Evolutionary conservation across 208 protist genomes (phyloP), one percentile per base, ranked within the genome.

Genomic region (Tritrichomonas musculus): DNA sequence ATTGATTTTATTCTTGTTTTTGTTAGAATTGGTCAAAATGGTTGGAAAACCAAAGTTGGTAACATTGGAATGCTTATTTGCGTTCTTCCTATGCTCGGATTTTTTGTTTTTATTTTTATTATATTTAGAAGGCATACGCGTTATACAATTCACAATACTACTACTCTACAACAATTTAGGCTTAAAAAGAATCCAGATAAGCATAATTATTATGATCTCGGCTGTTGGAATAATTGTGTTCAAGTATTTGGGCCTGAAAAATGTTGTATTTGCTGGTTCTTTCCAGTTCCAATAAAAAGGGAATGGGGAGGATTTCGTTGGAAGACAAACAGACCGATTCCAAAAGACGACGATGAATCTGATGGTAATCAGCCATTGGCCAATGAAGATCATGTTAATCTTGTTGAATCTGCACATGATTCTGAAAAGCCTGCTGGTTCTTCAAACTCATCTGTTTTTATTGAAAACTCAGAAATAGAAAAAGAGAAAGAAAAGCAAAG

Each of bases 171-270:
- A 60, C 41, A 88, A 57, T 39, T 88, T 17, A 88, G 57, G 30
- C 33, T 17, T n/a, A 39, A 30, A 1, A 44, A 39, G 41, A n/a
- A 3, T 50, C 44, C 14, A 8, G 77, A 88, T 17, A 88, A 53
- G 17, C 77, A 88, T 39, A 88, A 88, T 17, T 88, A 88, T 50
- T 88, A 88, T 47, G 77, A 88, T 88, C 27, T 88, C 0, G 77
- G 77, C 1, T 88, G 77, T 47, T 88, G 77, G 3, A n/a, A 3
- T 57, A 88, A 88, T 57, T 47, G 33, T 14, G 47, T 33, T 33
- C n/a, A 88, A 88, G 47, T 47, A 53, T 60, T 44, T 5, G 77
- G 77, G 1, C 77, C 77, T 57, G 44, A 11, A 13, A 50, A 30
- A 17, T 88, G 57, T 57, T 88, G 77, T 20, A 41, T 33, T 1